These are phyloP conservation scores for Scheffersomyces lignosus DNA, from an alignment of 805 yeast species.

Conservation along the genomic window DNA sequence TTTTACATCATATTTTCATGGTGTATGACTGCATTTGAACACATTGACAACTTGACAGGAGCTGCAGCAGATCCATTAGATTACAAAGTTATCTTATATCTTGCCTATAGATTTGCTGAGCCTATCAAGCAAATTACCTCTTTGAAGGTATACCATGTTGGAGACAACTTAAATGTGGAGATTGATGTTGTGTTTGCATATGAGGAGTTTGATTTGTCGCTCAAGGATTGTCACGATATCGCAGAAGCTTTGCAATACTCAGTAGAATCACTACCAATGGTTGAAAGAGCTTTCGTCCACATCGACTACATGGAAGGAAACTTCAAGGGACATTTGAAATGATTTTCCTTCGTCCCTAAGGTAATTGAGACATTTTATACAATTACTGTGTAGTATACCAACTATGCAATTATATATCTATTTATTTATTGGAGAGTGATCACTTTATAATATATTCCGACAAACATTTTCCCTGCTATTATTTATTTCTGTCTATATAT, in stretches of 20 bases:
- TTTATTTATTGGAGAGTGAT: too few relatives aligned
- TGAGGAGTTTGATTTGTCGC: conserved; percentile 43
- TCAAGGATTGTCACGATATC: conserved; percentile 74
- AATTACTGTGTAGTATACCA: too few relatives aligned
- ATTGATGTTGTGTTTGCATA: conserved; percentile 61
- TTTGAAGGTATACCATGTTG: conserved; percentile 73
- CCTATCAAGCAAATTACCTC: conserved; percentile 64
- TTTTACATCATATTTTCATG: conserved; percentile 63
- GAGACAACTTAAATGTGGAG: conserved; percentile 74
- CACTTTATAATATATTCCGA: too few relatives aligned
- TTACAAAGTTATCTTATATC: conserved; percentile 63
- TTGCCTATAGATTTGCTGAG: conserved; percentile 68
- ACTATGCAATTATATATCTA: too few relatives aligned
- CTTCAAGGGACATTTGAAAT: conserved; percentile 41
- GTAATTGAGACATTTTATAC: too few relatives aligned
- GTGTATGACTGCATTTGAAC: conserved; percentile 66
- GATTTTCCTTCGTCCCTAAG: too few relatives aligned
- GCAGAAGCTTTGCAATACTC: conserved; percentile 84
- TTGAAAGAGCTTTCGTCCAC: conserved; percentile 82
- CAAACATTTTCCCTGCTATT: too few relatives aligned
- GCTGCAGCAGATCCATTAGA: conserved; percentile 64
- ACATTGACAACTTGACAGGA: conserved; percentile 73
- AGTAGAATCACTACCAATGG: conserved; percentile 71
- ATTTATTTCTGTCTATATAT: too few relatives aligned
- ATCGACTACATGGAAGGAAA: conserved; percentile 59